Evolutionary conservation across 768 basidiomycete species (phyloP), one percentile per base, ranked within the genome.

Genomic region (Infundibulicybe gibba): DNA sequence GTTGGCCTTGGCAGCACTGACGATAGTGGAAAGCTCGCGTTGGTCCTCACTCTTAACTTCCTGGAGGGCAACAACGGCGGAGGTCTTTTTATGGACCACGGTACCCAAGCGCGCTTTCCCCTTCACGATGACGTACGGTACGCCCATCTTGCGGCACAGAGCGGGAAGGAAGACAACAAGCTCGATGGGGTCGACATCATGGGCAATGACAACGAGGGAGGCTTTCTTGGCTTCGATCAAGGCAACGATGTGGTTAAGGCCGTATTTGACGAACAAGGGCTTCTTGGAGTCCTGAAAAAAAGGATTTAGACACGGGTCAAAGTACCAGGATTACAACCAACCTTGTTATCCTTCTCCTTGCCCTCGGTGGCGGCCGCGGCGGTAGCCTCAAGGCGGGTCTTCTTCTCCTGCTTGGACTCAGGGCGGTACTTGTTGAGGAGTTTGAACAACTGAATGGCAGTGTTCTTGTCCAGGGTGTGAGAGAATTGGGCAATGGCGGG

Each of bases 401-500:
- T 94, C 84, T 99, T 98, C 81, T 98, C 94, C 65, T 84, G 83
- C 78, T 92, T 95, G 50, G 85, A 85, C 79, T 94, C 93, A 8
- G 91, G 90, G 52, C 90, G 85, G 72, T 94, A 92, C 80, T 97
- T 97, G 85, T 99, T 95, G 40, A 97, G 69, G 51, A 99, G 84
- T 73, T 95, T 94, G 85, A 97, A 98, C 51, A 98, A 72, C 69
- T 97, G 94, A 25, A 90, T 94, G 16, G 95, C 95, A 43, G 94
- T 97, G 81, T 97, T 98, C 83, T 97, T 97, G 82, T 99, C 95
- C 63, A 99, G 78, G 39, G 94, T 94, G 75, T 90, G 81, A n/a
- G 85, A 83, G 79, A 98, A 97, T 68, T 99, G 95, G 41, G 94
- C 90, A 59, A 99, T 94, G 57, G 95, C 91, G 34, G 95, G 95